Evolutionary conservation across 306 rosid species (phyloP).

Genomic region (Phaseolus lunatus): DNA sequence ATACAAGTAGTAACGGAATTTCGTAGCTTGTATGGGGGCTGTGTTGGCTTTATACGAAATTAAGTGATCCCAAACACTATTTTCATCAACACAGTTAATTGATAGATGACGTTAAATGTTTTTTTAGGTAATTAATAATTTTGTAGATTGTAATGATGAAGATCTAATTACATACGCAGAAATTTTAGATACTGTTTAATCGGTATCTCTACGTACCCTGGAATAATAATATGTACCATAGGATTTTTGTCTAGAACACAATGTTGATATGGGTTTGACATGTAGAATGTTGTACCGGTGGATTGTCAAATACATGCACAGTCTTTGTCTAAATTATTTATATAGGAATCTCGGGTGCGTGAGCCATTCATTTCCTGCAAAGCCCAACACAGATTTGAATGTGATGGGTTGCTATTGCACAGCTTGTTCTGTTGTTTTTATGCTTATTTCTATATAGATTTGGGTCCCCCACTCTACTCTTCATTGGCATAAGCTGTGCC

Average conservation of each 20-base stretch:
- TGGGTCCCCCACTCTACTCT: constrained; percentile 70
- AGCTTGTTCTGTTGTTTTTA: constrained; percentile 76
- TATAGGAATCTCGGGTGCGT: constrained; percentile 66
- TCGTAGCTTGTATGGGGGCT: neutral
- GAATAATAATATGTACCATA: constrained; percentile 28
- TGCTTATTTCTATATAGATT: constrained; percentile 80
- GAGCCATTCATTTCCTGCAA: constrained; percentile 65
- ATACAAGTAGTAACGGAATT: neutral
- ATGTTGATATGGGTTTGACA: constrained; percentile 39
- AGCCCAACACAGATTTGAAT: constrained; percentile 83
- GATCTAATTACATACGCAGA: neutral
- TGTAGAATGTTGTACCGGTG: constrained; percentile 33
- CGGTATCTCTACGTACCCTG: neutral
- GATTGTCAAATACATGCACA: constrained; percentile 45
- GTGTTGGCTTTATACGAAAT: neutral
- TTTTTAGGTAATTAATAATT: neutral
- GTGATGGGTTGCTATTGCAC: constrained; percentile 76
- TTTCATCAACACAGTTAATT: neutral
- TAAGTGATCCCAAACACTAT: neutral
- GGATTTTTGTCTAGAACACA: constrained; percentile 32
- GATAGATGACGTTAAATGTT: neutral
- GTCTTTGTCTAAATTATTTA: constrained; percentile 29
- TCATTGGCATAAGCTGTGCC: constrained; percentile 53
- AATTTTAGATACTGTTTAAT: neutral
- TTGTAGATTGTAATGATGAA: neutral